Evolutionary conservation across 2,329 filamentous ascomycete genomes (phyloP).

Genomic region (Lecanicillium sp.): DNA sequence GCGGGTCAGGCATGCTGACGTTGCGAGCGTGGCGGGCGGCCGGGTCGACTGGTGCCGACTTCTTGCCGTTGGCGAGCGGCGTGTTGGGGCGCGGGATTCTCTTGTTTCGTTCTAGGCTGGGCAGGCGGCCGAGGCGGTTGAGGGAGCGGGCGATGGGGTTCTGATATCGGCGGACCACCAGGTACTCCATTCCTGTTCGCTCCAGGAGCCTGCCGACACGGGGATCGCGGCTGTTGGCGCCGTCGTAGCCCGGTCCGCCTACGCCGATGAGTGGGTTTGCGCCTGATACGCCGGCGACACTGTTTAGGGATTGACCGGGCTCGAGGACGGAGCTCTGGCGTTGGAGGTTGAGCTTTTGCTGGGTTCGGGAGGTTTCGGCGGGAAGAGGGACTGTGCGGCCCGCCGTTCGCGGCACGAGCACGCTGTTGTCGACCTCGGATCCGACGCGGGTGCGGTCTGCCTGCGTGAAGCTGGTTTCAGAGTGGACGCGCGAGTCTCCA

Average conservation of each 20-base stretch:
- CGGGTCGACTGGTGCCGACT: constrained; percentile 17
- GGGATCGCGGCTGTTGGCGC: constrained; percentile 45
- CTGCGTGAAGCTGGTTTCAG: constrained; percentile 28
- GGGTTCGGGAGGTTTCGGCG: constrained; percentile 57
- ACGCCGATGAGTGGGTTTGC: constrained; percentile 43
- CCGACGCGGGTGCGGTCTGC: constrained; percentile 16
- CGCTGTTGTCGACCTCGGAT: constrained; percentile 29
- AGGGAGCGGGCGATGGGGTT: constrained; percentile 62
- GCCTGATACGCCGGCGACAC: constrained; percentile 29
- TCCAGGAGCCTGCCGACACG: constrained; percentile 59
- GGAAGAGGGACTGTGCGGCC: constrained; percentile 31
- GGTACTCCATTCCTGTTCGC: constrained; percentile 63
- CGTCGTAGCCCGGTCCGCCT: constrained; percentile 47
- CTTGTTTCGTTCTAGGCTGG: constrained; percentile 41
- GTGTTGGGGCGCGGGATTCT: constrained; percentile 37
- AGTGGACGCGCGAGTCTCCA: constrained; percentile 31
- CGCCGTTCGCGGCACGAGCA: constrained; percentile 36
- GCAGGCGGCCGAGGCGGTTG: constrained; percentile 34
- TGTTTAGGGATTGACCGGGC: constrained; percentile 39
- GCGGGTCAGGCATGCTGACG: constrained; percentile 27
- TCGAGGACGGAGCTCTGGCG: constrained; percentile 66
- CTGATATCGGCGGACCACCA: constrained; percentile 65
- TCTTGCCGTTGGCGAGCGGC: constrained; percentile 29
- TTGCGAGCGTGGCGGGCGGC: constrained; percentile 28
- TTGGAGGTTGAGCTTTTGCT: constrained; percentile 70